These are phyloP conservation scores for Physcia stellaris DNA, from an alignment of 495 filamentous ascomycete genomes.

Conservation along the genomic window DNA sequence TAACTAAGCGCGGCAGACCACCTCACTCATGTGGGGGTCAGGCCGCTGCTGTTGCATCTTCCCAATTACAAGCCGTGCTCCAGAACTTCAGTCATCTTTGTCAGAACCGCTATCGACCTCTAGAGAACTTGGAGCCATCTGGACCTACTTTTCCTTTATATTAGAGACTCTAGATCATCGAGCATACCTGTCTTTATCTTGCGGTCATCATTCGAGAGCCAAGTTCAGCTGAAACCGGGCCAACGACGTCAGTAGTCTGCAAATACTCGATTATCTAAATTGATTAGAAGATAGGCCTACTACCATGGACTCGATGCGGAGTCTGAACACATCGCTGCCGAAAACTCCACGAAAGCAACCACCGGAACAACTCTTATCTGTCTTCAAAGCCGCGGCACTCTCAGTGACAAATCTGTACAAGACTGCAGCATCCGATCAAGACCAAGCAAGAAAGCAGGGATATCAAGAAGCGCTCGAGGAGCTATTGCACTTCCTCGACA, in stretches of 20 bases:
- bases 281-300: neutral
- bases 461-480: constrained; percentile 95
- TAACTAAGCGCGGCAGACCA: no score
- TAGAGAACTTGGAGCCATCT: no score
- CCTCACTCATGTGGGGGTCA: no score
- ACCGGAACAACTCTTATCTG: constrained; percentile 67
- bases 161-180: neutral
- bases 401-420: constrained; percentile 96
- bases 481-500: constrained; percentile 69
- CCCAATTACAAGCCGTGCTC: no score
- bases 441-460: constrained; percentile 60
- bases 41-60: no score
- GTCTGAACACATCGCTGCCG: constrained; percentile 55
- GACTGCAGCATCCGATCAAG: constrained; percentile 61
- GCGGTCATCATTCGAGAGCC: no score
- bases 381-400: constrained; percentile 83
- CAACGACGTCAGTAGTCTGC: no score
- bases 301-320: constrained; percentile 62
- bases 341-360: constrained; percentile 40
- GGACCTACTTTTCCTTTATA: no score
- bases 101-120: no score
- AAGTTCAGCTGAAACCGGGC: no score
- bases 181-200: neutral
- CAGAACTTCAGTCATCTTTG: no score
- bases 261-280: no score